A percentile compares a stretch with the other conserved stretches of the same genome.
Evolutionary conservation across 495 filamentous ascomycete species (phyloP).

Genomic region (Neurospora sp.): DNA sequence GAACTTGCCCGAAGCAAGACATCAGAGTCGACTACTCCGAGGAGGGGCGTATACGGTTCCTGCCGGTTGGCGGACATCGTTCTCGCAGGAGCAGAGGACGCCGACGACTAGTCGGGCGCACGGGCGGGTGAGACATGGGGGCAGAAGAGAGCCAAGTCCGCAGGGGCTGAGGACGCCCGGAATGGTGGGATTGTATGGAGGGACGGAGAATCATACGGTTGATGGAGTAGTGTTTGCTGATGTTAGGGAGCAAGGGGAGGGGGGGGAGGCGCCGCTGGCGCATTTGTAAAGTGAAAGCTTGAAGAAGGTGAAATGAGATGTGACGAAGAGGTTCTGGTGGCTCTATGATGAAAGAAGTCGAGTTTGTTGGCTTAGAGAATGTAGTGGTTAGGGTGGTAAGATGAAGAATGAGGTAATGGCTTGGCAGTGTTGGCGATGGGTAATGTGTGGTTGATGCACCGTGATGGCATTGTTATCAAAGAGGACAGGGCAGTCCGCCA

Average conservation of each 20-base stretch:
- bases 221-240: conserved; percentile 28
- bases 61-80: conserved; percentile 8
- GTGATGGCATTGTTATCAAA: neutral
- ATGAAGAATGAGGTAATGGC: neutral
- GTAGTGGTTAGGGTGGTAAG: neutral
- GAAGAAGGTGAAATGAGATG: neutral
- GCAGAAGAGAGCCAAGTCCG: conserved; percentile 19
- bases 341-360: neutral
- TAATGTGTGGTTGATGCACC: too few relatives aligned
- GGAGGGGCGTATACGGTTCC: conserved; percentile 37
- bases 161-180: conserved; percentile 27
- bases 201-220: conserved; percentile 33
- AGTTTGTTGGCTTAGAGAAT: neutral
- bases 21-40: conserved; percentile 31
- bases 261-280: neutral
- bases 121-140: conserved; percentile 2
- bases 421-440: neutral
- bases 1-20: conserved; percentile 41
- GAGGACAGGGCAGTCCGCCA: neutral
- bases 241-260: neutral
- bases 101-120: conserved; percentile 5
- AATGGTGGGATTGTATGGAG: conserved; percentile 35
- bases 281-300: neutral
- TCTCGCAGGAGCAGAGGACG: conserved; percentile 5
- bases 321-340: neutral